phyloP scores from a whole-genome alignment of 2,329 filamentous ascomycete genomes.

The Lasiodiplodia sp. region DNA sequence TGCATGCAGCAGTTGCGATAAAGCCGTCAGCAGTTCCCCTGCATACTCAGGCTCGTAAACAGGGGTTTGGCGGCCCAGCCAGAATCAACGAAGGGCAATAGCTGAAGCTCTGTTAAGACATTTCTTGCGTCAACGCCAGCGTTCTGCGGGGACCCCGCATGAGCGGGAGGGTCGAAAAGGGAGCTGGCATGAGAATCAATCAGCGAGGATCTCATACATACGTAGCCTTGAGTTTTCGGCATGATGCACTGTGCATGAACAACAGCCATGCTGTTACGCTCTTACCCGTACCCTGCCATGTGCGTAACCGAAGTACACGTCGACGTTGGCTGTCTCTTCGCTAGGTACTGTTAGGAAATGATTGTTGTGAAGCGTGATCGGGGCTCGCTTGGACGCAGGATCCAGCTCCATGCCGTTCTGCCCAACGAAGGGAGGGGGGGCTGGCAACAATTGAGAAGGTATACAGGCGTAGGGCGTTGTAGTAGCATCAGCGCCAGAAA shows the following conservation, averaged over 20 bases:
- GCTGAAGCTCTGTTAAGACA: background rate
- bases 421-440: too few species aligned
- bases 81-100: background rate
- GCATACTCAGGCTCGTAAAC: background rate
- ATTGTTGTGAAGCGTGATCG: background rate
- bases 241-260: too few species aligned
- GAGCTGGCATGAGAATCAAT: background rate
- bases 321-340: too few species aligned
- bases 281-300: too few species aligned
- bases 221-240: background rate
- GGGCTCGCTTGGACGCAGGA: background rate
- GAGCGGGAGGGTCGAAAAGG: too few species aligned
- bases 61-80: background rate
- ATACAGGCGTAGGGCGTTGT: too few species aligned
- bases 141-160: background rate
- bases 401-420: background rate
- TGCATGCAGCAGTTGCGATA: background rate
- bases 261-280: too few species aligned
- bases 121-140: slow-evolving; percentile 6
- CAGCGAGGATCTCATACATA: background rate
- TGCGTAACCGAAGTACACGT: background rate
- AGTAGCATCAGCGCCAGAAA: too few species aligned
- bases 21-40: background rate
- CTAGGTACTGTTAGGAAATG: background rate
- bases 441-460: too few species aligned